Percentiles rank a stretch among this genome's conserved stretches.
Evolutionary conservation across 768 basidiomycete species (phyloP).

Genomic region (Gymnopilus junonius): DNA sequence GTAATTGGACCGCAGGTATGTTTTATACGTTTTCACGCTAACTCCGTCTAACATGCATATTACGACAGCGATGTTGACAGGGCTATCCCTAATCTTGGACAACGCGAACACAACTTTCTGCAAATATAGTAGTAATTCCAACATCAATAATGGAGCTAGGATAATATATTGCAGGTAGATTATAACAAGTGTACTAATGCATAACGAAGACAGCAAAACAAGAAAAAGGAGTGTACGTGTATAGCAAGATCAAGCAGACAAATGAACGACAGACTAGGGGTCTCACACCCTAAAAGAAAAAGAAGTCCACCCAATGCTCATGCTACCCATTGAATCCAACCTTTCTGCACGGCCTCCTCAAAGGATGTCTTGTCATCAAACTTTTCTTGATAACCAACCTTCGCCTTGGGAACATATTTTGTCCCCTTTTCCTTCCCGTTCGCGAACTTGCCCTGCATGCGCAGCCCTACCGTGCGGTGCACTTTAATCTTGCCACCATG

Average conservation of each 20-base stretch:
- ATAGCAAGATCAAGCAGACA: background rate
- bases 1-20: too few relatives aligned
- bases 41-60: too few relatives aligned
- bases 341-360: background rate
- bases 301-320: background rate
- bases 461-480: background rate
- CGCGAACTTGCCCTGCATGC: background rate
- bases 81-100: too few relatives aligned
- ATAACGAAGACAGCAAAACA: background rate
- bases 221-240: background rate
- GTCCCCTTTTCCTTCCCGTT: background rate
- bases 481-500: constrained; percentile 3
- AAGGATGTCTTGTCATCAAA: background rate
- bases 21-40: too few relatives aligned
- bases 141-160: too few relatives aligned
- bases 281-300: background rate
- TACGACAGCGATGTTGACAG: too few relatives aligned
- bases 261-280: background rate
- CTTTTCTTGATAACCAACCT: background rate
- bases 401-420: background rate
- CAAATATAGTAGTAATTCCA: too few relatives aligned
- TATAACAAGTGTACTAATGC: background rate
- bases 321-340: background rate
- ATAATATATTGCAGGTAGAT: background rate
- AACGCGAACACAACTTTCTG: too few relatives aligned